A percentile compares a stretch with the other conserved stretches of the same genome.
These are phyloP conservation scores for Leucocoprinus birnbaumii DNA, from an alignment of 768 basidiomycete genomes.

Conservation along the genomic window DNA sequence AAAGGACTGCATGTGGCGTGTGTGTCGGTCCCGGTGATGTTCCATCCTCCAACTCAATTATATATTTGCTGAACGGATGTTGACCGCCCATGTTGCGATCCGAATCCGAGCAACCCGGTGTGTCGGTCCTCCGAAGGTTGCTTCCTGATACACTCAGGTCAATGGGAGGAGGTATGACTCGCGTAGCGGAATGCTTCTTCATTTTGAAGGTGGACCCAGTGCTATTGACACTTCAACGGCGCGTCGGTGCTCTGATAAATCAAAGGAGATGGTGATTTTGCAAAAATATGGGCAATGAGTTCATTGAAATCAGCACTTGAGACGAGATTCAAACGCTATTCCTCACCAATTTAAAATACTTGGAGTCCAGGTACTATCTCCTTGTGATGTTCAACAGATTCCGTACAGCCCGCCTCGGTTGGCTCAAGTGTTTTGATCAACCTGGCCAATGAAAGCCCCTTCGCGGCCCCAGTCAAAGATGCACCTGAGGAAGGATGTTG, in stretches of 20 bases:
- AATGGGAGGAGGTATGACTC: slow-evolving; percentile 9
- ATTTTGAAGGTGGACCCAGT: background rate
- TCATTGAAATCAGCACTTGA: background rate
- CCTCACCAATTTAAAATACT: background rate
- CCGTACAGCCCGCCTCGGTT: no score
- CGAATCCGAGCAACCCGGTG: background rate
- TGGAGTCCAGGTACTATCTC: background rate
- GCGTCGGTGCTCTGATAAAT: no score
- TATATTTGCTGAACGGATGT: background rate
- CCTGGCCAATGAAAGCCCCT: no score
- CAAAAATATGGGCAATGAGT: background rate
- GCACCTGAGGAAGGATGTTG: no score
- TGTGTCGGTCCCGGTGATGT: background rate
- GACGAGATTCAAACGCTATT: background rate
- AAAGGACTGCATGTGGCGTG: background rate
- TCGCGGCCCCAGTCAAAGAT: no score
- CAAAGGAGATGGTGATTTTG: background rate
- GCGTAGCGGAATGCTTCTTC: slow-evolving; percentile 7
- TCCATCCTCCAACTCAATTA: background rate
- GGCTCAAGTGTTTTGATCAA: no score
- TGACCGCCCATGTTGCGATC: background rate
- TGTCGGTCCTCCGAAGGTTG: background rate
- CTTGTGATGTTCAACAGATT: no score
- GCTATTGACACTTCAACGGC: no score
- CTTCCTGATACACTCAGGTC: slow-evolving; percentile 8